Percentiles rank a stretch among this genome's conserved stretches.
phyloP scores from a whole-genome alignment of 768 basidiomycete species.

The Sporobolomyces phaffii region DNA sequence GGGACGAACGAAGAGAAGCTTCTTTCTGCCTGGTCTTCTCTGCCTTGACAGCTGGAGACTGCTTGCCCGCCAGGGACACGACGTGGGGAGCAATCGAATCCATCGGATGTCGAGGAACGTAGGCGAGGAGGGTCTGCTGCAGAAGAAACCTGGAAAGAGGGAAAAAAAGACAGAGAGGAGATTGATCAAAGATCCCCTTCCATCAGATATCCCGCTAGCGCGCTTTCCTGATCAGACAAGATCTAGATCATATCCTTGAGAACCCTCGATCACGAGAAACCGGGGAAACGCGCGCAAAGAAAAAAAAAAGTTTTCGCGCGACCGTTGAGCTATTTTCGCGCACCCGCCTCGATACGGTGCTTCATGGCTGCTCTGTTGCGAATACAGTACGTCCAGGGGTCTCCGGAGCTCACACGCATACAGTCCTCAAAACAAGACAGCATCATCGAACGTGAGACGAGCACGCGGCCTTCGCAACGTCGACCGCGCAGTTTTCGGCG shows the following conservation, averaged over 20 bases:
- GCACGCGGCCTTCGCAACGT: too few species aligned
- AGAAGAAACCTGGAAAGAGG: not conserved
- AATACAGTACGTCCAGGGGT: too few species aligned
- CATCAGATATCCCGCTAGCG: slow-evolving; percentile 4
- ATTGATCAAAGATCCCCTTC: not conserved
- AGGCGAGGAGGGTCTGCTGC: not conserved
- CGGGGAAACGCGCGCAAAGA: not conserved
- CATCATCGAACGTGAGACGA: too few species aligned
- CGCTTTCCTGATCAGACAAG: slow-evolving; percentile 5
- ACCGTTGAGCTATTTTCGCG: too few species aligned
- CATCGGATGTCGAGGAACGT: not conserved
- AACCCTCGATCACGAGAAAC: not conserved
- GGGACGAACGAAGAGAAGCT: slow-evolving; percentile 2
- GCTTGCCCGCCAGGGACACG: not conserved
- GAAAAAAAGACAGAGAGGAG: not conserved
- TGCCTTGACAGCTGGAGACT: not conserved
- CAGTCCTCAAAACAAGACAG: too few species aligned
- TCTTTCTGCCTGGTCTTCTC: slow-evolving; percentile 16
- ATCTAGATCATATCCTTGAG: not conserved
- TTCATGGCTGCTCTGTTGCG: too few species aligned
- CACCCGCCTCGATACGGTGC: too few species aligned
- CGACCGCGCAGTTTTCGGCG: too few species aligned
- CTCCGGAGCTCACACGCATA: too few species aligned
- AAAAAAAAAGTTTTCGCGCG: not conserved
- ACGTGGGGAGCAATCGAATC: not conserved